phyloP scores from a whole-genome alignment of 805 yeast genomes.

The Saturnispora kantuleensis region DNA sequence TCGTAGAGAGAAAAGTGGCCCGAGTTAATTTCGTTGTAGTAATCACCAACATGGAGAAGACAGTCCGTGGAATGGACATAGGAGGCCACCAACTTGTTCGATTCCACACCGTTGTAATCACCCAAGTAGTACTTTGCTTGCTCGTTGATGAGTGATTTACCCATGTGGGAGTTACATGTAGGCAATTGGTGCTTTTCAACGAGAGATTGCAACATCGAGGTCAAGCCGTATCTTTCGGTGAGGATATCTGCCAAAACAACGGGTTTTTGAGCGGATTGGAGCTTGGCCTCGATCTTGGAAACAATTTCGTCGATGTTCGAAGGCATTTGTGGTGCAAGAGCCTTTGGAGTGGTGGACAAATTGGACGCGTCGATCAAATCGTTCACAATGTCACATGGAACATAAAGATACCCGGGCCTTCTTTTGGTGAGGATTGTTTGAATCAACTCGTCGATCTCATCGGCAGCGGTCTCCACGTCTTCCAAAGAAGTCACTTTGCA shows the following conservation, averaged over 20 bases:
- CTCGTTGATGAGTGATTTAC: slow-evolving; percentile 69
- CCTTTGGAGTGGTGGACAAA: slow-evolving; percentile 15
- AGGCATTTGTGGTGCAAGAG: slow-evolving; percentile 21
- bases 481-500: slow-evolving; percentile 45
- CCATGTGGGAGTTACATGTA: slow-evolving; percentile 54
- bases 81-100: slow-evolving; percentile 37
- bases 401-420: slow-evolving; percentile 73
- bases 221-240: slow-evolving; percentile 49
- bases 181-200: slow-evolving; percentile 42
- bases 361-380: slow-evolving; percentile 27
- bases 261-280: slow-evolving; percentile 50
- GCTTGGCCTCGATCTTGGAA: slow-evolving; percentile 34
- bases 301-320: slow-evolving; percentile 14
- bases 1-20: slow-evolving; percentile 47
- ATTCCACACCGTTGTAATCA: slow-evolving; percentile 55
- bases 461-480: slow-evolving; percentile 37
- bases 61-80: slow-evolving; percentile 53
- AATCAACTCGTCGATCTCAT: slow-evolving; percentile 62
- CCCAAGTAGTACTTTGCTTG: slow-evolving; percentile 56
- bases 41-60: slow-evolving; percentile 60
- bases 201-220: slow-evolving; percentile 36
- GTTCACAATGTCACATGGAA: slow-evolving; percentile 65
- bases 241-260: slow-evolving; percentile 64
- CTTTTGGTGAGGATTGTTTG: slow-evolving; percentile 42
- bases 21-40: slow-evolving; percentile 56